Percentiles rank a stretch among this genome's conserved stretches.
Conservation (phyloP, 108 stramenopile genomes). For the Cyclotella choctawhatcheeana region DNA sequence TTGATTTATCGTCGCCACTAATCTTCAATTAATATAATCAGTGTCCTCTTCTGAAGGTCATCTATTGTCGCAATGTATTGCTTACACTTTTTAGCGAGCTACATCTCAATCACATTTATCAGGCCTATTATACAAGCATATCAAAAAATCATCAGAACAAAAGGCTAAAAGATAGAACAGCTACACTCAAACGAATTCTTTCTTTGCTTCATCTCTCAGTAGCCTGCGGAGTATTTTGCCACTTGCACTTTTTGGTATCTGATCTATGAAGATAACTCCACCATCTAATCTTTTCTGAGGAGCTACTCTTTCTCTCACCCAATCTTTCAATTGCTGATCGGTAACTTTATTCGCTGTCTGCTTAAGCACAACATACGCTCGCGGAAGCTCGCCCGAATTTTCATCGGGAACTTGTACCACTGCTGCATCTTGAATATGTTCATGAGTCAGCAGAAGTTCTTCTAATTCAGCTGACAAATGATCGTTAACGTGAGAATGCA, state of each 20-base stretch:
- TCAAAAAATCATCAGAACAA: too few species aligned
- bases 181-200: slow-evolving; percentile 43
- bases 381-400: slow-evolving; percentile 83
- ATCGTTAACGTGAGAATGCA: too few species aligned
- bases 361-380: slow-evolving; percentile 86
- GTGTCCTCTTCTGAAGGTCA: too few species aligned
- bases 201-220: slow-evolving; percentile 64
- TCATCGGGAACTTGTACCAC: slow-evolving; percentile 87
- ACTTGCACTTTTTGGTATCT: slow-evolving; percentile 89
- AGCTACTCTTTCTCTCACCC: slow-evolving; percentile 85
- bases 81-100: too few species aligned
- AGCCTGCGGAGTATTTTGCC: slow-evolving; percentile 93
- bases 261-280: slow-evolving; percentile 81
- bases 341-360: slow-evolving; percentile 43
- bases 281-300: slow-evolving; percentile 88
- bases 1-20: too few species aligned
- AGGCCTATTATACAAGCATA: too few species aligned
- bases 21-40: too few species aligned
- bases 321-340: slow-evolving; percentile 75
- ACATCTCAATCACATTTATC: too few species aligned
- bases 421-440: slow-evolving; percentile 83
- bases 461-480: slow-evolving; percentile 97
- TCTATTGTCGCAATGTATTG: too few species aligned
- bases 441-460: slow-evolving; percentile 82
- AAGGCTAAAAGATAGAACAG: too few species aligned